Percentiles rank a stretch among this genome's conserved stretches.
phyloP scores from a whole-genome alignment of 495 filamentous ascomycete species.

The Annulohypoxylon bovei region DNA sequence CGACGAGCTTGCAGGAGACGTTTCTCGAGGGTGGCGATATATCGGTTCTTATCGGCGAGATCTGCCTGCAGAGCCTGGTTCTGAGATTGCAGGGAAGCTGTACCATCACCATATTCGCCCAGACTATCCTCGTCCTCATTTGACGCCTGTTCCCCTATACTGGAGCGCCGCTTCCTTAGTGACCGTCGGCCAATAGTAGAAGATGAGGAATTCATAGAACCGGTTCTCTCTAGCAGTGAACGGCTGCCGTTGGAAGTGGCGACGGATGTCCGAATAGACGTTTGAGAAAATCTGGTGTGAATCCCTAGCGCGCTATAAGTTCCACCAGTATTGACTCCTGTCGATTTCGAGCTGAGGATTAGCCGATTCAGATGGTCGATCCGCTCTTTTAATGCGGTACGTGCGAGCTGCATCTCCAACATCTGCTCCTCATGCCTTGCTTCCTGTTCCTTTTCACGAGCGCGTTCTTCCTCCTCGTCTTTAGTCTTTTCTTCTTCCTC shows the following conservation, averaged over 20 bases:
- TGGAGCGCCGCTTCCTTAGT: conserved; percentile 55
- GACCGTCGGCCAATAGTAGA: conserved; percentile 65
- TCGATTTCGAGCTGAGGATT: conserved; percentile 93
- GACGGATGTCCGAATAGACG: conserved; percentile 72
- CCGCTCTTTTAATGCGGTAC: conserved; percentile 94
- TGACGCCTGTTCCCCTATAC: conserved; percentile 49
- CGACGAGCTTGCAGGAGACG: conserved; percentile 90
- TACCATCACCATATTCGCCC: conserved; percentile 87
- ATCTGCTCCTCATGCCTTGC: conserved; percentile 95
- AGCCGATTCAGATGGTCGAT: conserved; percentile 97
- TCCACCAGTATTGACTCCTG: conserved; percentile 84
- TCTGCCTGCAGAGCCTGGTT: conserved; percentile 92
- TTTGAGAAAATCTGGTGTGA: conserved; percentile 67
- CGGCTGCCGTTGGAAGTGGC: conserved; percentile 73
- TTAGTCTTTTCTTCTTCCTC: conserved; percentile 71
- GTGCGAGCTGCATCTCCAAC: conserved; percentile 95
- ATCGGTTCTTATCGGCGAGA: conserved; percentile 92
- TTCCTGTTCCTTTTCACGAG: conserved; percentile 82
- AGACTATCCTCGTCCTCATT: conserved; percentile 77
- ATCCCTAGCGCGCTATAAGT: conserved; percentile 78
- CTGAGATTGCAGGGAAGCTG: conserved; percentile 80
- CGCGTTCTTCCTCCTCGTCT: conserved; percentile 69
- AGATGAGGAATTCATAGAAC: conserved; percentile 70
- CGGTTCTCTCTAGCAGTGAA: conserved; percentile 66
- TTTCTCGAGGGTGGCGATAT: conserved; percentile 92